phyloP scores from a whole-genome alignment of 164 flowering plant species.

The Saururus chinensis region DNA sequence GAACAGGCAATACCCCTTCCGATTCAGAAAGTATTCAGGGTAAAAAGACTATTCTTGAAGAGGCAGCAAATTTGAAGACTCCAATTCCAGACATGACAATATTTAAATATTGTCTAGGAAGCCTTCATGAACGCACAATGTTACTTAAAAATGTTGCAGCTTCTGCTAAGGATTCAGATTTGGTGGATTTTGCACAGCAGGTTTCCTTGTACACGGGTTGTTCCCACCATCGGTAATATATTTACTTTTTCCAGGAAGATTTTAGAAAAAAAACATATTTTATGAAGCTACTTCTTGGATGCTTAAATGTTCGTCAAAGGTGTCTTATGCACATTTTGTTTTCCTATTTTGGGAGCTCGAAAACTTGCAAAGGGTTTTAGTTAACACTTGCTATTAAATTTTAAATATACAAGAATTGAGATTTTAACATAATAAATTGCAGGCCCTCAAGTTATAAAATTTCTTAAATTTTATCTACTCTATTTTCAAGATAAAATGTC shows the following conservation, averaged over 20 bases:
- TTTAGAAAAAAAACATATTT: too few relatives aligned
- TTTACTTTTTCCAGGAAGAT: not conserved
- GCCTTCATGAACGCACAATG: slow-evolving; percentile 47
- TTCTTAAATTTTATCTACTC: too few relatives aligned
- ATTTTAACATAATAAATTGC: too few relatives aligned
- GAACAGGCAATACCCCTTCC: slow-evolving; percentile 32
- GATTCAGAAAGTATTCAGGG: slow-evolving; percentile 59
- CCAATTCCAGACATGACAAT: slow-evolving; percentile 49
- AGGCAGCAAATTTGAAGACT: slow-evolving; percentile 18
- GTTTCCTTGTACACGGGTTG: slow-evolving; percentile 80
- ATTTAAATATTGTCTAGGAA: slow-evolving; percentile 76
- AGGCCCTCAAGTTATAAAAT: not conserved
- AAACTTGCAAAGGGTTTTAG: too few relatives aligned
- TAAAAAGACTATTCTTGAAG: slow-evolving; percentile 25
- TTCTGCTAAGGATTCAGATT: slow-evolving; percentile 43
- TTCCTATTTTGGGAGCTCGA: too few relatives aligned
- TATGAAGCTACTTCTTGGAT: too few relatives aligned
- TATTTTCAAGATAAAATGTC: not conserved
- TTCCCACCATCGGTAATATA: slow-evolving; percentile 64
- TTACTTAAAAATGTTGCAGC: slow-evolving; percentile 62
- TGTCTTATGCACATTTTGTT: too few relatives aligned
- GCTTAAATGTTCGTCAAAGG: too few relatives aligned
- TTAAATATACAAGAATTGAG: too few relatives aligned
- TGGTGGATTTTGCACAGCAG: slow-evolving; percentile 57
- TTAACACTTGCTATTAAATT: too few relatives aligned